Percentiles rank a stretch among this genome's conserved stretches.
These are phyloP conservation scores for Crithidia bombi DNA, from an alignment of 208 protist genomes.

Conservation along the genomic window DNA sequence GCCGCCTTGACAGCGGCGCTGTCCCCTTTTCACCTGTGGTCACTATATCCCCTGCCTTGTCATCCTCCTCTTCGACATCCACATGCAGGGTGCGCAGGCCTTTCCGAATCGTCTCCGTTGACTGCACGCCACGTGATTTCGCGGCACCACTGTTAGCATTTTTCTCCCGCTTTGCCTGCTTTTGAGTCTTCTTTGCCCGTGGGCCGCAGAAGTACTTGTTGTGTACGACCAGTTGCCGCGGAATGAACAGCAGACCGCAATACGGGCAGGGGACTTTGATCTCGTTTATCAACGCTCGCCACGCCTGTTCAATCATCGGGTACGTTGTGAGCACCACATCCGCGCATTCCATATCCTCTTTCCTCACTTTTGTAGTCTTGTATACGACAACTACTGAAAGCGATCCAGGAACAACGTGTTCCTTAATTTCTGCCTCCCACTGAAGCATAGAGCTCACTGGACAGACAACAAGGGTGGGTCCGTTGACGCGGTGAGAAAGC, in stretches of 20 bases:
- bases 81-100: constrained; percentile 80
- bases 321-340: constrained; percentile 96
- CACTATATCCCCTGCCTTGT: constrained; percentile 10
- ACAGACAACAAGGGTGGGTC: constrained; percentile 90
- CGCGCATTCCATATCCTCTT: constrained; percentile 76
- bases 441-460: constrained; percentile 94
- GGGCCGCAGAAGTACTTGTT: constrained; percentile 95
- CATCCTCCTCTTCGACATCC: constrained; percentile 43
- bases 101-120: constrained; percentile 78
- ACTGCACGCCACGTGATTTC: constrained; percentile 52
- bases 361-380: constrained; percentile 48
- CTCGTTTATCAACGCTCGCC: constrained; percentile 75
- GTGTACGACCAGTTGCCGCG: constrained; percentile 87
- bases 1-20: not conserved
- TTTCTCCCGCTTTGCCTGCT: constrained; percentile 89
- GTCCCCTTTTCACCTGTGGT: not conserved
- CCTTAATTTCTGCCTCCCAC: constrained; percentile 88
- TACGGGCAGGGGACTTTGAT: constrained; percentile 91
- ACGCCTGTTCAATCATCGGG: constrained; percentile 92
- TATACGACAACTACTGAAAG: constrained; percentile 87
- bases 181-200: constrained; percentile 75
- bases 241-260: constrained; percentile 88
- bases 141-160: not conserved
- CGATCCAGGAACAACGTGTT: constrained; percentile 67
- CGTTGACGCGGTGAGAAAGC: constrained; percentile 65